Conservation (phyloP, 805 yeast species). For the Wickerhamomyces silvicola region DNA sequence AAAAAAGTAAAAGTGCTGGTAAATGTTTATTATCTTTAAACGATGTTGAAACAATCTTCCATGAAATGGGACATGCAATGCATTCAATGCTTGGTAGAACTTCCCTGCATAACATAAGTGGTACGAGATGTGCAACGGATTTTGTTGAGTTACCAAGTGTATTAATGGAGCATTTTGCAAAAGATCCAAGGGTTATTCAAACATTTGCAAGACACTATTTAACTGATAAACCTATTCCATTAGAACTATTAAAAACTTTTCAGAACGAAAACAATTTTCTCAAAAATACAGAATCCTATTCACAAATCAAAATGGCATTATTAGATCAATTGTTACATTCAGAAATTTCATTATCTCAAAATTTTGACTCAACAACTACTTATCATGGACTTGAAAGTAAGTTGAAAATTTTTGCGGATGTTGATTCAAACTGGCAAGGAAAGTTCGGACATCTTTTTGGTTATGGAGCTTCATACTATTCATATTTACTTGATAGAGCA, state of each 20-base stretch:
- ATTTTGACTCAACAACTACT: constrained; percentile 50
- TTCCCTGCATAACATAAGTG: constrained; percentile 81
- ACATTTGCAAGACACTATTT: constrained; percentile 61
- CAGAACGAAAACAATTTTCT: constrained; percentile 46
- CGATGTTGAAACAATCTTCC: constrained; percentile 92
- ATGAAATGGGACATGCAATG: constrained; percentile 99
- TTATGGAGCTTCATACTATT: constrained; percentile 91
- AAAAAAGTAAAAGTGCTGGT: constrained; percentile 30
- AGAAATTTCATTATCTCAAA: constrained; percentile 26
- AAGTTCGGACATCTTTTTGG: constrained; percentile 90
- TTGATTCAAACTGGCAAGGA: constrained; percentile 82
- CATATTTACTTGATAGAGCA: constrained; percentile 86
- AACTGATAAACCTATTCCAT: constrained; percentile 58
- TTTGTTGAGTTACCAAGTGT: constrained; percentile 96
- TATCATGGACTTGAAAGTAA: constrained; percentile 62
- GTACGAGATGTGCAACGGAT: constrained; percentile 93
- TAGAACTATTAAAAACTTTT: constrained; percentile 41
- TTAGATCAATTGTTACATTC: constrained; percentile 76
- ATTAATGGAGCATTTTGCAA: constrained; percentile 90
- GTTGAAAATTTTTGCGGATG: constrained; percentile 58
- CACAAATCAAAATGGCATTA: constrained; percentile 86
- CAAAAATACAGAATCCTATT: constrained; percentile 67
- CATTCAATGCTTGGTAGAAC: constrained; percentile 96
- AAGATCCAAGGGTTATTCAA: constrained; percentile 67
- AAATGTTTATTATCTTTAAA: constrained; percentile 59